Conservation (phyloP, 306 rosid genomes). For the Rosa rugosa region DNA sequence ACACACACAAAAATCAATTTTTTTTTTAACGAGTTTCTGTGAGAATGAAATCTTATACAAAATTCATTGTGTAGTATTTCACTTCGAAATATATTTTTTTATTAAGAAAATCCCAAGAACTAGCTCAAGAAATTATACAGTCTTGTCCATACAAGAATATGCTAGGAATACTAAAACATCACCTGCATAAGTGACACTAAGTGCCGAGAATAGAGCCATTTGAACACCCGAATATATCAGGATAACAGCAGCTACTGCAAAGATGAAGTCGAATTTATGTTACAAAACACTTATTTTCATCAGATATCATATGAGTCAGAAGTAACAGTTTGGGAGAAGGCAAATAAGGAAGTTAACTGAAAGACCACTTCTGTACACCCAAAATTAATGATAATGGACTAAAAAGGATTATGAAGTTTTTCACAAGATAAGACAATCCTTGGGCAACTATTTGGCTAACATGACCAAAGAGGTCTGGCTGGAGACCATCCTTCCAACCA, state of each 20-base stretch:
- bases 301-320: background rate
- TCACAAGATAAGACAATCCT: background rate
- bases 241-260: conserved; percentile 72
- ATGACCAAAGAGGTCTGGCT: background rate
- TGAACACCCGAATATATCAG: conserved; percentile 72
- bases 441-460: background rate
- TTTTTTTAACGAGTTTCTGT: background rate
- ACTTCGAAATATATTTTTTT: background rate
- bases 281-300: conserved; percentile 7
- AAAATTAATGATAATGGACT: background rate
- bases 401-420: background rate
- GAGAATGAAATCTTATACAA: background rate
- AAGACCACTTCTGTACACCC: background rate
- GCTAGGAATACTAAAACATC: conserved; percentile 6
- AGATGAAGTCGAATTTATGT: conserved; percentile 25
- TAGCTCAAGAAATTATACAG: background rate
- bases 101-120: background rate
- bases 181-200: conserved; percentile 73
- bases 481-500: background rate
- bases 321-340: background rate
- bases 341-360: background rate
- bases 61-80: background rate
- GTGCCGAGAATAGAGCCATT: conserved; percentile 79
- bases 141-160: background rate
- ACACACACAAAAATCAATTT: too few species aligned